Percentiles rank a stretch among this genome's conserved stretches.
These are phyloP conservation scores for Erysimum cheiranthoides DNA, from an alignment of 345 rosid species.

Conservation along the genomic window DNA sequence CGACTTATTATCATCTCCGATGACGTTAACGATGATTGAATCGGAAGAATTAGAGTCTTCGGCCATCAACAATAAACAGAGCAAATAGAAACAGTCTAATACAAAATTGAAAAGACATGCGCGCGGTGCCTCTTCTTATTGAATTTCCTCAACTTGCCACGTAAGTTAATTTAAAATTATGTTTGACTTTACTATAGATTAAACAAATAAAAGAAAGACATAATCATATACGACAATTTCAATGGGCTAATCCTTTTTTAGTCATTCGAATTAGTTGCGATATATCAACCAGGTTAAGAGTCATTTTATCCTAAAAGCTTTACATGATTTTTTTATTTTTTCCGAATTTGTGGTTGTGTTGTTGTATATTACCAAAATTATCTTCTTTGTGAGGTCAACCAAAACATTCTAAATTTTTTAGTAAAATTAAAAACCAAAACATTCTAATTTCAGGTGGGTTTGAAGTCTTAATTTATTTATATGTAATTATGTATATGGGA, in stretches of 20 bases:
- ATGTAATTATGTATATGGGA: not conserved
- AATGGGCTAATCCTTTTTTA: slow-evolving; percentile 2
- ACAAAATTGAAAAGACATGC: slow-evolving; percentile 27
- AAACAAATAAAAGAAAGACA: not conserved
- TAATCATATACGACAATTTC: slow-evolving; percentile 26
- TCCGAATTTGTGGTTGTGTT: not conserved
- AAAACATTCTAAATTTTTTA: not conserved
- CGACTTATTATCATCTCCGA: slow-evolving; percentile 43
- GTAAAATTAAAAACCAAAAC: not conserved
- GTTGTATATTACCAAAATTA: not conserved
- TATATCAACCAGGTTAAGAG: slow-evolving; percentile 6
- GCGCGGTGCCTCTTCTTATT: slow-evolving; percentile 44
- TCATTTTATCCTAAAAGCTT: not conserved
- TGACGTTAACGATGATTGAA: slow-evolving; percentile 44
- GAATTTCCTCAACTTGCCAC: slow-evolving; percentile 26
- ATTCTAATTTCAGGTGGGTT: slow-evolving; percentile 19
- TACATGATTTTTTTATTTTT: slow-evolving; percentile 7
- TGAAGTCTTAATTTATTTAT: slow-evolving; percentile 5
- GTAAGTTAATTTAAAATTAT: slow-evolving; percentile 18
- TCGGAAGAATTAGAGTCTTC: slow-evolving; percentile 37
- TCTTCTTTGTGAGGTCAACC: slow-evolving; percentile 22
- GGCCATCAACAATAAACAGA: slow-evolving; percentile 28
- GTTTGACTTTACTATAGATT: slow-evolving; percentile 14
- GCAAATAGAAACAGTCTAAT: slow-evolving; percentile 13
- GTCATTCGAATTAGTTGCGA: not conserved